Base-by-base conservation (phyloP, 169 alveolate genomes). In the Cryptosporidium ryanae region DNA sequence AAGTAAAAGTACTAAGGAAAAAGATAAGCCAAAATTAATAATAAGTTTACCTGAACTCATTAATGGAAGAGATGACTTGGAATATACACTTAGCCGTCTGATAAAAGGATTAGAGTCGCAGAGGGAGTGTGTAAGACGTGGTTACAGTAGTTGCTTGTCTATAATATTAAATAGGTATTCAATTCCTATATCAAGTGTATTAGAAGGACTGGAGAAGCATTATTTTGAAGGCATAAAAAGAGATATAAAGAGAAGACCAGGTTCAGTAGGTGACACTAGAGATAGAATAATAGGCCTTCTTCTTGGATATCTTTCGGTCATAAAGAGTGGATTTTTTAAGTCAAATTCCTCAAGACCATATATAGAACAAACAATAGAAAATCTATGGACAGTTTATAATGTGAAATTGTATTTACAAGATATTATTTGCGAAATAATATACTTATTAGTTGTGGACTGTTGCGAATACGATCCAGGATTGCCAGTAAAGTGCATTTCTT, bases 41-140 rank as follows among this genome's bases (percentile, higher is more conserved):
- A 34, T 76, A 25, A 76, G 8, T 59, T 61, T 76, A 32, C 52
- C 87, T 57, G 68, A 32, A 8, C 31, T 55, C 10, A 76, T 34
- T 10, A 55, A 57, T 29, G 87, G 87, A 8, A 54, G 87, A 13
- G 49, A 27, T 8, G 87, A 76, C 34, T 27, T 76, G 7, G 87
- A 76, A 23, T 76, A 76, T 59, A 76, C 87, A 5, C 21, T 76
- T 17, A 61, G 71, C 34, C 87, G 87, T 7, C 52, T 76, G 17
- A 61, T 76, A 13, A 76, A 61, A 29, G 87, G 87, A 3, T 59
- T 76, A 12, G 87, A 76, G 64, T 76, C 87, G 23, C 87, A 55
- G 46, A 76, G 87, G 12, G 87, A 76, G 32, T 76, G 87, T 61
- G 87, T 76, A 61, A 76, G 87, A 31, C 70, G 87, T 43, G 87